A percentile compares a stretch with the other conserved stretches of the same genome.
Evolutionary conservation across 768 basidiomycete genomes (phyloP).

Genomic region (Kwoniella bestiolae): DNA sequence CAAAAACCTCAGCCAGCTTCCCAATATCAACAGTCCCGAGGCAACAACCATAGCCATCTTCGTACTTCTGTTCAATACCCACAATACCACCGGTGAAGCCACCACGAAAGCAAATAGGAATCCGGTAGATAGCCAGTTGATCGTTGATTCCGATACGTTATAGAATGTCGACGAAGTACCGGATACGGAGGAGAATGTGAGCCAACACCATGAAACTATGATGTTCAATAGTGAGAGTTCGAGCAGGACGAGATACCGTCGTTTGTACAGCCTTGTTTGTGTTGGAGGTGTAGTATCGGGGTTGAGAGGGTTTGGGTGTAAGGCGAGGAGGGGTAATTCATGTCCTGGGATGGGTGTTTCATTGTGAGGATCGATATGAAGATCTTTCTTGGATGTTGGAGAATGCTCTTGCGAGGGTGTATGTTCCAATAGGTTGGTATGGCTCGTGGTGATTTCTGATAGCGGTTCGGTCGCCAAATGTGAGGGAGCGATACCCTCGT

Average conservation of each 20-base stretch:
- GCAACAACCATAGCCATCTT: slow-evolving; percentile 9
- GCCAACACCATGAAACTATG: slow-evolving; percentile 26
- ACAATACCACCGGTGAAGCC: slow-evolving; percentile 4
- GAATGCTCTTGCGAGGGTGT: neutral
- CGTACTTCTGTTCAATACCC: slow-evolving; percentile 2
- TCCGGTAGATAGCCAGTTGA: slow-evolving; percentile 23
- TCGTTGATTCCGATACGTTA: neutral
- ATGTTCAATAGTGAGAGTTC: slow-evolving; percentile 16
- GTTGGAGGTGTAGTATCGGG: neutral
- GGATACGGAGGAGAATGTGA: slow-evolving; percentile 18
- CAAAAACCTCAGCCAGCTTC: slow-evolving; percentile 16
- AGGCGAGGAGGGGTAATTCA: neutral
- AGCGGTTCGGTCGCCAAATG: neutral
- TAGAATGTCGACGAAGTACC: slow-evolving; percentile 8
- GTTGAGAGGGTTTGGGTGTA: neutral
- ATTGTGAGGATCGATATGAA: neutral
- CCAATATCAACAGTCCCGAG: slow-evolving; percentile 4
- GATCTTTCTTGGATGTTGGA: neutral
- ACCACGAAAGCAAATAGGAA: slow-evolving; percentile 21
- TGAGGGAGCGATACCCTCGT: neutral
- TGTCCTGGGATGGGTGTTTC: no score
- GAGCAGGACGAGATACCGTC: slow-evolving; percentile 1
- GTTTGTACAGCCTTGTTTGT: slow-evolving; percentile 12
- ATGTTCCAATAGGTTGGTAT: neutral
- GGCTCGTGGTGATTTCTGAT: neutral